These are phyloP conservation scores for Xylariaceae sp. DNA, from an alignment of 2,329 filamentous ascomycete species.

Conservation along the genomic window DNA sequence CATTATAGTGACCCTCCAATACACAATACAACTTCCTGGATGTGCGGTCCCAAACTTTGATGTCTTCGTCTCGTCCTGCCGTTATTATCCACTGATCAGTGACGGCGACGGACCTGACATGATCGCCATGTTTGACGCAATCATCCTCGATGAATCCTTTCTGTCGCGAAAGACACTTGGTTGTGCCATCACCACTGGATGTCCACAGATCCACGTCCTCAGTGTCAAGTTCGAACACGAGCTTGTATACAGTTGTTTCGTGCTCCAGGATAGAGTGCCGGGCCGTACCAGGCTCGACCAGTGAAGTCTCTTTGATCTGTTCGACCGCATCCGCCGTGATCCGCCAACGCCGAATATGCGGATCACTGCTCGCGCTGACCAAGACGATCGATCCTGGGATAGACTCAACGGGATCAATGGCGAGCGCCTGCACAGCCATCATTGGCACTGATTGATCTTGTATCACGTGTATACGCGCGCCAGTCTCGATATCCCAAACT, in stretches of 20 bases:
- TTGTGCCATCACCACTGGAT: constrained; percentile 84
- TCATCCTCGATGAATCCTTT: constrained; percentile 69
- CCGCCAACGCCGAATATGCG: constrained; percentile 74
- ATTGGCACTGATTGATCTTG: constrained; percentile 67
- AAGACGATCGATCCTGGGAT: constrained; percentile 51
- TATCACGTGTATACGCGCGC: constrained; percentile 67
- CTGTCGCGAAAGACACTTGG: constrained; percentile 70
- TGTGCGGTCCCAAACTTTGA: constrained; percentile 80
- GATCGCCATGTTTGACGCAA: constrained; percentile 75
- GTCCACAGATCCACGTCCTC: constrained; percentile 81
- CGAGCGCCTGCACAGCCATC: constrained; percentile 77
- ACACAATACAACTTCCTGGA: constrained; percentile 70
- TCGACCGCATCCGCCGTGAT: constrained; percentile 51
- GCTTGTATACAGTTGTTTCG: constrained; percentile 83
- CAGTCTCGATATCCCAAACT: constrained; percentile 75
- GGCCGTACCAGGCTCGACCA: constrained; percentile 36
- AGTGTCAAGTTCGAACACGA: constrained; percentile 63
- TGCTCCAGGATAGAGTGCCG: constrained; percentile 66
- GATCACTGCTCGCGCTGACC: constrained; percentile 77
- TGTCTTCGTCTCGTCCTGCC: constrained; percentile 83
- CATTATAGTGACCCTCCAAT: constrained; percentile 84
- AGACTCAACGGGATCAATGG: constrained; percentile 64
- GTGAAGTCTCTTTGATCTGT: constrained; percentile 49
- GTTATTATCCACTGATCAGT: constrained; percentile 78
- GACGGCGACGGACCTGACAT: constrained; percentile 77